A percentile compares a stretch with the other conserved stretches of the same genome.
Conservation (phyloP, 2,329 filamentous ascomycete genomes). For the Colletotrichum paranaense region DNA sequence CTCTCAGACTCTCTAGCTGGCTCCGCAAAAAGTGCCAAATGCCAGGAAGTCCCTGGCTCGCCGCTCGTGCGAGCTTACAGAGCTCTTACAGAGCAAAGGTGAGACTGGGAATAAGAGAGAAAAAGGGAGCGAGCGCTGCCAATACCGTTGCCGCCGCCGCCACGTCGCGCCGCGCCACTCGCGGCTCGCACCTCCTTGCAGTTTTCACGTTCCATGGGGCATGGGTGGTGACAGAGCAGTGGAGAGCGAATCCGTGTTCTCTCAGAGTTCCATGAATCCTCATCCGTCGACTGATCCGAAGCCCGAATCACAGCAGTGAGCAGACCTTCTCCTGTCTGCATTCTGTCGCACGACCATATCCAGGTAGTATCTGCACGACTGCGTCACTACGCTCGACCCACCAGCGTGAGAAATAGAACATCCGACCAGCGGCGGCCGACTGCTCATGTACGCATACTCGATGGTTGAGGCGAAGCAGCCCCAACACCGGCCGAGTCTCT, state of each 20-base stretch:
- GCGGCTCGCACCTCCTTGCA: background rate
- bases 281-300: no score
- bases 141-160: background rate
- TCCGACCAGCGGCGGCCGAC: background rate
- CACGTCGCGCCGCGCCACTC: background rate
- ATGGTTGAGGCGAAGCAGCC: background rate
- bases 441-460: background rate
- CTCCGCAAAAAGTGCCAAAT: background rate
- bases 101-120: background rate
- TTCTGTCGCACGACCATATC: slow-evolving; percentile 13
- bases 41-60: slow-evolving; percentile 2
- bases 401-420: background rate
- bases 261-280: background rate
- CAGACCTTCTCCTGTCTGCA: background rate
- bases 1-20: background rate
- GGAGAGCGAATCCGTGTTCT: background rate
- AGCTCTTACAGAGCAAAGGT: background rate
- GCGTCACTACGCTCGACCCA: slow-evolving; percentile 14
- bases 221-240: background rate
- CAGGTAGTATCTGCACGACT: background rate
- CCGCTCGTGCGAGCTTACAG: background rate
- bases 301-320: background rate
- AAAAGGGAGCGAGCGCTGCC: background rate
- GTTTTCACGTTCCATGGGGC: background rate
- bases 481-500: background rate